Base-by-base conservation (phyloP, 371 early-diverging fungal genomes). In the Rhizopus microsporus region DNA sequence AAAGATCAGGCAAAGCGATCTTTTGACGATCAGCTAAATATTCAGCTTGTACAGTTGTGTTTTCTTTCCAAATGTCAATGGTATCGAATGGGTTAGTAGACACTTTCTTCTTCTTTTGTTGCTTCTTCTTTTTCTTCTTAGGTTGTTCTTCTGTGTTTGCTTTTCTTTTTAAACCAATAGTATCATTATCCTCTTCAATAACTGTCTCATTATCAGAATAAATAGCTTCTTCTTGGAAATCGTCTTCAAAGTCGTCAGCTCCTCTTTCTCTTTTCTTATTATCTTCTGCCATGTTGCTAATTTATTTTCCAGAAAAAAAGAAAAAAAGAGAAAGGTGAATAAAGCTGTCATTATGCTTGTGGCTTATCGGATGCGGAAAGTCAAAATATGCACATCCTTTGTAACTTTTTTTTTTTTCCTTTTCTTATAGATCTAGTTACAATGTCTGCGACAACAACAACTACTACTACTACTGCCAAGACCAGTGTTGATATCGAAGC, bases 171-270 rank as follows among this genome's bases (percentile, higher is more conserved):
- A 67, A 59, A 3, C 49, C 34, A 13, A 60, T 60, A 12, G 68
- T 33, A 12, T 39, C 57, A 10, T 50, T 17, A 5, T 57, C 45
- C 37, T 62, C 71, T 51, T 62, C 71, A 12, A 60, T 55, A 0
- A 60, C 78, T 34, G 57, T 54, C 7, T 76, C 77, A 13, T 67
- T 74, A 51, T 71, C 77, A 15, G 78, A 64, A 47, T 68, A 68
- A 23, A 76, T 62, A 33, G 75, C 76, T 40, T 86, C 86, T 10
- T 74, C 69, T 34, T 75, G 75, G 56, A 85, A 88, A 60, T 86
- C 88, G 57, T 88, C 87, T 48, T 86, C 86, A 35, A 88, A 72
- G 7, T 80, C 82, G 56, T 88, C 88, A 32, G 81, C 87, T n/a
- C 83, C 68, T 6, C 67, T 35, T 51, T 57, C 31, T 40, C 51